These are phyloP conservation scores for Acrodontium crateriforme DNA, from an alignment of 2,329 filamentous ascomycete genomes.

Conservation along the genomic window DNA sequence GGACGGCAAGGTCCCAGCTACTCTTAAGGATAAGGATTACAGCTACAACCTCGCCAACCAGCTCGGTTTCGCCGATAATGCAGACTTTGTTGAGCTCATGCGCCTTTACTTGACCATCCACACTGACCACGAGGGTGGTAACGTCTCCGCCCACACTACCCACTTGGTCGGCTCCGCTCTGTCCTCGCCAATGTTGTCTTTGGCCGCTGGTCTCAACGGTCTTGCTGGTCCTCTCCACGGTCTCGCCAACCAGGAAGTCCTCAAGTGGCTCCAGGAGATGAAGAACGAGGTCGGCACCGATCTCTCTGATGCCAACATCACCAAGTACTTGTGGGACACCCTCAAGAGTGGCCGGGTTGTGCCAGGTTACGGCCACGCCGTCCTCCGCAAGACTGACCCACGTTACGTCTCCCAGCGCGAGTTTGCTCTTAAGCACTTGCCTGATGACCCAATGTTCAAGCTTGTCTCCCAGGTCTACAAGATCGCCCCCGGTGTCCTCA, in stretches of 20 bases:
- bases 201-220: constrained; percentile 94
- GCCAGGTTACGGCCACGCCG: constrained; percentile 95
- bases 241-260: constrained; percentile 98
- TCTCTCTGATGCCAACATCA: constrained; percentile 91
- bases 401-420: constrained; percentile 97
- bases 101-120: constrained; percentile 99
- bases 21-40: constrained; percentile 99
- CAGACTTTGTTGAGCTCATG: constrained; percentile 95
- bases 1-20: constrained; percentile 90
- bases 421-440: constrained; percentile 86
- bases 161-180: constrained; percentile 94
- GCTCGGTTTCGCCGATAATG: constrained; percentile 90
- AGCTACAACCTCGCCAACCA: constrained; percentile 99
- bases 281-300: constrained; percentile 90
- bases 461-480: constrained; percentile 99
- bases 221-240: constrained; percentile 96
- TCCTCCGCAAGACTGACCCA: constrained; percentile 98
- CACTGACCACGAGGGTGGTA: constrained; percentile 98
- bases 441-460: constrained; percentile 99
- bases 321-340: constrained; percentile 96
- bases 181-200: constrained; percentile 92
- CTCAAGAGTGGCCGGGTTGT: constrained; percentile 93
- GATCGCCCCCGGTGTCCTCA: constrained; percentile 94
- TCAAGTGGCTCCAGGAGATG: constrained; percentile 99
- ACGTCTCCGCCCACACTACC: constrained; percentile 96